A percentile compares a stretch with the other conserved stretches of the same genome.
phyloP scores from a whole-genome alignment of 441 rosid species.

The Geranium incanum region DNA sequence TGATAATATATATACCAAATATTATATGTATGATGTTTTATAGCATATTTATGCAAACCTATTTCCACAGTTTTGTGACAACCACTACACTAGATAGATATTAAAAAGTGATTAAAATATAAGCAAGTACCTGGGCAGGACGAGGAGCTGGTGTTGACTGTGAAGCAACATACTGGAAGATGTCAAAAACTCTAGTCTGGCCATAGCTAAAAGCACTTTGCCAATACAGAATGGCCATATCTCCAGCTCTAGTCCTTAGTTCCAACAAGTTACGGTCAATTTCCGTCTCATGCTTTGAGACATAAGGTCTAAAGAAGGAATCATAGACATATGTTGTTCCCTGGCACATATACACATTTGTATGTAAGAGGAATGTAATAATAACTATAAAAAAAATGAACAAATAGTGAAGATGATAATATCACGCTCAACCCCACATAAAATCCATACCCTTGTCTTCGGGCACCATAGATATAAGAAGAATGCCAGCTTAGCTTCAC shows the following conservation, averaged over 20 bases:
- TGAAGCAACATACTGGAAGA: conserved; percentile 65
- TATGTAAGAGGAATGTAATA: background rate
- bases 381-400: background rate
- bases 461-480: conserved; percentile 68
- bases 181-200: conserved; percentile 69
- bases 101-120: no score
- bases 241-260: conserved; percentile 75
- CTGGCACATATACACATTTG: conserved; percentile 33
- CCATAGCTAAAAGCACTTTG: conserved; percentile 75
- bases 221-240: conserved; percentile 64
- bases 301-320: conserved; percentile 82
- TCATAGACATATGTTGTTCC: conserved; percentile 88
- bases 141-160: conserved; percentile 61
- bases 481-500: conserved; percentile 75
- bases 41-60: no score
- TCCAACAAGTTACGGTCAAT: conserved; percentile 82
- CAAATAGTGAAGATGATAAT: background rate
- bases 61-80: no score
- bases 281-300: conserved; percentile 82
- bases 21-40: no score
- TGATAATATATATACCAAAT: no score
- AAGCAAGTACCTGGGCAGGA: conserved; percentile 46
- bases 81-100: no score
- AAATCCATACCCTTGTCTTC: conserved; percentile 49
- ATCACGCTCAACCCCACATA: conserved; percentile 1